Evolutionary conservation across 192 early-diverging fungal species (phyloP).

Genomic region (Coemansia sp.): DNA sequence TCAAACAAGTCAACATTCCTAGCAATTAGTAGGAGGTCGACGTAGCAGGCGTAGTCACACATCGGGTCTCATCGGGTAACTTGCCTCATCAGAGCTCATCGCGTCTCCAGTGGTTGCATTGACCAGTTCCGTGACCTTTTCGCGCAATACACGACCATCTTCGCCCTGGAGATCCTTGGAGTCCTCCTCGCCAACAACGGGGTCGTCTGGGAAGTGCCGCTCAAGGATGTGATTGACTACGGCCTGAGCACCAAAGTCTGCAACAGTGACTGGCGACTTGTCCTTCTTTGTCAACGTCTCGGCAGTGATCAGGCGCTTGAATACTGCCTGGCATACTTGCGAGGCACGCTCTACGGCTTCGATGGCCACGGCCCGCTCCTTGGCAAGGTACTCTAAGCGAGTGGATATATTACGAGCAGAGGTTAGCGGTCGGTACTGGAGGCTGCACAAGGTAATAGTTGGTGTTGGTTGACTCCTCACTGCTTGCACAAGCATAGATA

Average conservation of each 20-base stretch:
- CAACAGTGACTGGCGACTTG: slow-evolving; percentile 98
- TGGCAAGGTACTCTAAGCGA: slow-evolving; percentile 53
- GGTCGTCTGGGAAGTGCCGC: slow-evolving; percentile 81
- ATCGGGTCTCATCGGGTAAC: not conserved
- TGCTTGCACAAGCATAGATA: not conserved
- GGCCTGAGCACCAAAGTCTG: slow-evolving; percentile 95
- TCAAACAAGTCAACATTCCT: slow-evolving; percentile 29
- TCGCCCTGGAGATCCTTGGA: slow-evolving; percentile 84
- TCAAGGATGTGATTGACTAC: slow-evolving; percentile 85
- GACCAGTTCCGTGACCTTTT: slow-evolving; percentile 82
- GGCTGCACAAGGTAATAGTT: not conserved
- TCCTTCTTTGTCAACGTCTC: slow-evolving; percentile 92
- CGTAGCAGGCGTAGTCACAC: not conserved
- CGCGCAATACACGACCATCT: slow-evolving; percentile 61
- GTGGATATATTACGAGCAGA: slow-evolving; percentile 10
- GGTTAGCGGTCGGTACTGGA: not conserved
- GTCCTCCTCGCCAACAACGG: slow-evolving; percentile 97
- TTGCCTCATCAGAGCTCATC: slow-evolving; percentile 68
- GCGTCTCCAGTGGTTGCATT: slow-evolving; percentile 66
- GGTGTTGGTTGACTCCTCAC: not conserved
- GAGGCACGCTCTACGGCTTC: slow-evolving; percentile 88
- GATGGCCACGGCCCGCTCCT: slow-evolving; percentile 84
- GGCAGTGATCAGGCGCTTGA: slow-evolving; percentile 73
- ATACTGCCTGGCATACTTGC: slow-evolving; percentile 89
- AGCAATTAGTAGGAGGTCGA: not conserved